Evolutionary conservation across 495 filamentous ascomycete species (phyloP).

Genomic region (Penicillium salamii): DNA sequence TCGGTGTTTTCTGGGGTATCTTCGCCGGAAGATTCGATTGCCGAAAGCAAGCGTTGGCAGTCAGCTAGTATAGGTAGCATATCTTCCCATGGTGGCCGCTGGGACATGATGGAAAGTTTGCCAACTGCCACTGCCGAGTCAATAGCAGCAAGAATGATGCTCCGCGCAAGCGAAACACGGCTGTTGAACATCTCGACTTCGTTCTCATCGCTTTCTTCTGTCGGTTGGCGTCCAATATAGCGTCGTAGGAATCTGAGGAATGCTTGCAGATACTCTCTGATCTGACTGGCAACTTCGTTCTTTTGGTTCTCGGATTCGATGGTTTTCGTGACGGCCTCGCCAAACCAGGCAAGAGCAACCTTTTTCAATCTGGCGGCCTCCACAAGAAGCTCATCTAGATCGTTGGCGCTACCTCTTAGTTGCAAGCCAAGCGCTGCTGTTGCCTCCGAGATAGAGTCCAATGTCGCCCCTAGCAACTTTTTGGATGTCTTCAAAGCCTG

Average conservation of each 20-base stretch:
- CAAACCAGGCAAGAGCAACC: conserved; percentile 53
- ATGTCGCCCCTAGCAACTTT: conserved; percentile 17
- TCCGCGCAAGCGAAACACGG: conserved; percentile 31
- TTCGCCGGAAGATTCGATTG: conserved; percentile 33
- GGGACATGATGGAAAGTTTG: conserved; percentile 38
- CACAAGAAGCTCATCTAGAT: conserved; percentile 68
- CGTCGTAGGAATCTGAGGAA: conserved; percentile 46
- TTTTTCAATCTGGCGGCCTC: conserved; percentile 64
- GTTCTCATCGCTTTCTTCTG: conserved; percentile 28
- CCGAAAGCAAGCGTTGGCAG: conserved; percentile 35
- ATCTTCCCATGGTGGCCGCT: conserved; percentile 39
- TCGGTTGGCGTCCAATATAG: conserved; percentile 39
- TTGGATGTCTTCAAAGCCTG: conserved; percentile 30
- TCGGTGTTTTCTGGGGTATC: conserved; percentile 20
- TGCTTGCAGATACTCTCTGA: conserved; percentile 38
- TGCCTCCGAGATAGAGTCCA: conserved; percentile 30
- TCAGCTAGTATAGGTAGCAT: conserved; percentile 37
- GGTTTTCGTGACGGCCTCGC: conserved; percentile 32
- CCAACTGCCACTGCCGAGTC: conserved; percentile 43
- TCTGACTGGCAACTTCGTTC: conserved; percentile 18
- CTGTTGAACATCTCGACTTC: conserved; percentile 30
- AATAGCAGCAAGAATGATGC: conserved; percentile 38
- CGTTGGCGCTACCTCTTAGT: conserved; percentile 58
- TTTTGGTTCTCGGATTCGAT: conserved; percentile 15
- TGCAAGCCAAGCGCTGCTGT: conserved; percentile 53